Evolutionary conservation across 306 rosid species (phyloP), one percentile per base, ranked within the genome.

Genomic region (Chamaecrista fasciculata): DNA sequence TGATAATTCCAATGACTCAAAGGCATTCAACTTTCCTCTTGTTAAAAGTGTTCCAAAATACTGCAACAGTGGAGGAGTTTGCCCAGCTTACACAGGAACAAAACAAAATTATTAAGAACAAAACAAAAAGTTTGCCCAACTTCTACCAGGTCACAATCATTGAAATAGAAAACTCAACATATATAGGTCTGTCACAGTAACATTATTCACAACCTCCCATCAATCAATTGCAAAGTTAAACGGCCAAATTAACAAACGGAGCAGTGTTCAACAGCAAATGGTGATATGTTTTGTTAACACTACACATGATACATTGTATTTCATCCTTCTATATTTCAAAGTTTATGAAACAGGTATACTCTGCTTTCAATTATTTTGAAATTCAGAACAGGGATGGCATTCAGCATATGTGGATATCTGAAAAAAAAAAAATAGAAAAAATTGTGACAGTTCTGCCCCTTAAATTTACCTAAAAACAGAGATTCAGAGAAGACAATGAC

Each of bases 61-160:
- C 87, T 95, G 99, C 87, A 95, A 85, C 25, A 95, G 74, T 4
- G 99, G 99, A 21, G 99, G 99, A 69, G 99, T 95, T 85, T 95
- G 99, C 76, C 99, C 99, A 75, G 95, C 74, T 91, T 95, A 97
- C 76, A 95, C 97, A 56, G 99, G 99, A 74, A 95, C 99, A n/a
- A n/a, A n/a, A n/a, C n/a, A n/a, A n/a, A n/a, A n/a, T n/a, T n/a
- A n/a, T n/a, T n/a, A n/a, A n/a, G n/a, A n/a, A n/a, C n/a, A n/a
- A n/a, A 76, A 20, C 56, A 68, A 49, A 59, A 21, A 60, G n/a
- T n/a, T n/a, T n/a, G n/a, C n/a, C 51, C 72, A 19, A 19, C 47
- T 16, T 34, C 16, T 8, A 37, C 19, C 8, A 34, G 16, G 2
- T 37, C 33, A 62, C 37, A 15, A 53, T 51, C 44, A 62, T 46